These are phyloP conservation scores for Kregervanrija pseudodelftensis DNA, from an alignment of 805 yeast genomes.

Conservation along the genomic window DNA sequence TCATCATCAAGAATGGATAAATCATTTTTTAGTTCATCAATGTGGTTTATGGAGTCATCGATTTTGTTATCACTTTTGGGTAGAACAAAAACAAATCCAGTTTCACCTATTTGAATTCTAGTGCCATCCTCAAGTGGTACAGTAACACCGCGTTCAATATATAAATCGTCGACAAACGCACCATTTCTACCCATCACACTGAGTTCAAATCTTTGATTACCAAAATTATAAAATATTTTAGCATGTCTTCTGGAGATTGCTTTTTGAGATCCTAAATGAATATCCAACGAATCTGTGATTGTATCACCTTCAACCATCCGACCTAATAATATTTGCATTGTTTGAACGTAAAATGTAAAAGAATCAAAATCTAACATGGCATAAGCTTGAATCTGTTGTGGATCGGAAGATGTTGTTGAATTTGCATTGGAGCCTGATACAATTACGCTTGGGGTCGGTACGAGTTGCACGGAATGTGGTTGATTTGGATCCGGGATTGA, in stretches of 20 bases:
- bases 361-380: constrained; percentile 86
- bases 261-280: constrained; percentile 85
- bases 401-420: neutral
- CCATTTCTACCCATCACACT: constrained; percentile 93
- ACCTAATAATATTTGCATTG: constrained; percentile 90
- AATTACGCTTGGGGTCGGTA: too few species aligned
- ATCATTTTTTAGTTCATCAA: too few species aligned
- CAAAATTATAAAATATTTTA: constrained; percentile 91
- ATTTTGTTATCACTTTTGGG: constrained; percentile 34
- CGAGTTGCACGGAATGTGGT: neutral
- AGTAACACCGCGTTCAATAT: constrained; percentile 86
- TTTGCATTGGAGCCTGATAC: too few species aligned
- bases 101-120: constrained; percentile 88
- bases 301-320: constrained; percentile 69
- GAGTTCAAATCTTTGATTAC: constrained; percentile 88
- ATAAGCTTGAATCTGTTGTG: constrained; percentile 43
- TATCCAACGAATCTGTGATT: constrained; percentile 63
- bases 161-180: constrained; percentile 88
- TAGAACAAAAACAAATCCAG: constrained; percentile 77
- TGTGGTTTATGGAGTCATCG: too few species aligned
- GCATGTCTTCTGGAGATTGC: constrained; percentile 94
- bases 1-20: too few species aligned
- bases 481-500: neutral
- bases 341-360: constrained; percentile 92
- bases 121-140: constrained; percentile 79